phyloP scores from a whole-genome alignment of 345 rosid genomes.

The Brassica incana region DNA sequence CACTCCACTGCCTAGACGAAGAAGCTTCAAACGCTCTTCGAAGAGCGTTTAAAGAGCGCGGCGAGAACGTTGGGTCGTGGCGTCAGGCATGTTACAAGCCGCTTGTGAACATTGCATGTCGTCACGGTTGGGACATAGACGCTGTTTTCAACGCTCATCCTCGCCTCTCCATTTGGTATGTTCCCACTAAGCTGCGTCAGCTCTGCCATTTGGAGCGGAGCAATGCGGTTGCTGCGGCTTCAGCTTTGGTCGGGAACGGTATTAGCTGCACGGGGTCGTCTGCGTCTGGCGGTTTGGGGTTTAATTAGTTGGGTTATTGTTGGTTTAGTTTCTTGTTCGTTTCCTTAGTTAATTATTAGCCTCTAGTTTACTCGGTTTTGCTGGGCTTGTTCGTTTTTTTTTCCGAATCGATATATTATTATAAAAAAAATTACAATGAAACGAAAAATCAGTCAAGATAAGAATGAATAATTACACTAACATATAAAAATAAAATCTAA shows the following conservation, averaged over 20 bases:
- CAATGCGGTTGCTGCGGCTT: conserved; percentile 48
- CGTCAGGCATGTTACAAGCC: conserved; percentile 96
- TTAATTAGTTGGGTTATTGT: not conserved
- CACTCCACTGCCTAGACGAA: conserved; percentile 91
- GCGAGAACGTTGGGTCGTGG: conserved; percentile 98
- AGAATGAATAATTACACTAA: no score
- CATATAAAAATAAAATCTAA: no score
- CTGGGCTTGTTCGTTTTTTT: not conserved
- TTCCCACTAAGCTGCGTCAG: conserved; percentile 93
- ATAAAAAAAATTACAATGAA: no score
- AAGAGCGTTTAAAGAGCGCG: conserved; percentile 81
- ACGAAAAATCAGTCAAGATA: no score
- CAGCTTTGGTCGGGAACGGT: conserved; percentile 45
- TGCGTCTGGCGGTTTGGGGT: conserved; percentile 16
- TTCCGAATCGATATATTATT: no score
- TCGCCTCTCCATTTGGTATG: conserved; percentile 89
- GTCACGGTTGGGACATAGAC: conserved; percentile 95
- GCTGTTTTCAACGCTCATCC: conserved; percentile 85
- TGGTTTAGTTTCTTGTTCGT: not conserved
- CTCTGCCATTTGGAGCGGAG: conserved; percentile 83
- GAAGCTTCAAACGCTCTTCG: conserved; percentile 75
- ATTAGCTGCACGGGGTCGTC: conserved; percentile 25
- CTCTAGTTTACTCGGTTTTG: not conserved
- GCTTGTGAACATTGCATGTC: conserved; percentile 71
- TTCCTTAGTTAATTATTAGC: conserved; percentile 7